Evolutionary conservation across 31 red algal species (phyloP), one percentile per base, ranked within the genome.

Genomic region (Endocladia muricata): DNA sequence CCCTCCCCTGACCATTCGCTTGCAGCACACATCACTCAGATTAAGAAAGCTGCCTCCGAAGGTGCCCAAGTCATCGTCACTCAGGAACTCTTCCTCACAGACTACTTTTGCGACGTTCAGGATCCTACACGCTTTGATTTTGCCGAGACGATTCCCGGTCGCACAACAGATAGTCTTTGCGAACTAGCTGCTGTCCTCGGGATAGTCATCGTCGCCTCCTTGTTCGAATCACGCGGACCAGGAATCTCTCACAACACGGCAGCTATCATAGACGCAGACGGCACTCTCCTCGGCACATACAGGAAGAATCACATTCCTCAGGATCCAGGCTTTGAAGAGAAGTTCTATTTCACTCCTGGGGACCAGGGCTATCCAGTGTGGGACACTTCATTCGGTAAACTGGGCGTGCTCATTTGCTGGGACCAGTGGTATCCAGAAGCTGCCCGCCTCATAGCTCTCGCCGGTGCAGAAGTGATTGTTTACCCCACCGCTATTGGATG

Each of bases 381-480:
- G 81, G 56, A 83, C 39, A 91, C 88, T 0, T 42, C 66, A 2
- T 88, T 33, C 62, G 89, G 67, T 4, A 54, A 13, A 21, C 78
- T 98, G 1, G 95, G 95, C 8, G 82, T 98, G 30, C 86, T 41
- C 26, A 94, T 98, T 55, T 98, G 95, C 63, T 98, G 91, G 90
- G 95, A 98, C 60, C 95, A 94, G 72, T 94, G 91, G 91, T 98
- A 94, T 61, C 95, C 95, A 23, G 95, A 98, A 73, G 74, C 79
- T 35, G 95, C 95, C 30, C 91, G 95, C 34, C 87, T 80, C 58
- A 83, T 98, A 76, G 85, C 71, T 26, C 84, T 98, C 26, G 58
- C 81, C 35, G 91, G 91, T 55, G 95, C 95, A 23, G 95, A 98
- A 40, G 37, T 98, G 13, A 70, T 98, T 22, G 70, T 94, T 9